Conservation (phyloP, 208 protist genomes). For the Trypanosoma vivax region DNA sequence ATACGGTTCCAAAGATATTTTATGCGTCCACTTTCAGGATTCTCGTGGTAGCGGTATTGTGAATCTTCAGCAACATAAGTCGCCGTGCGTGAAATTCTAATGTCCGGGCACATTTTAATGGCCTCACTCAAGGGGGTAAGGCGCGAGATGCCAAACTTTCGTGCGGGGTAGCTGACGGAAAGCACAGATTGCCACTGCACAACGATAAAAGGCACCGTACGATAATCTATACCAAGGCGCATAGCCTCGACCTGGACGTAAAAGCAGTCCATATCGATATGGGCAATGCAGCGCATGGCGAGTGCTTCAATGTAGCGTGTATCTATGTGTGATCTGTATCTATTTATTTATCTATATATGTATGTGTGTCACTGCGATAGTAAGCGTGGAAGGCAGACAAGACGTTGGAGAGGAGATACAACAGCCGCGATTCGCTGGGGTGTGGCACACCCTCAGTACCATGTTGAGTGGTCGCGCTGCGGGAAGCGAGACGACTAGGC, state of each 20-base stretch:
- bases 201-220: conserved; percentile 50
- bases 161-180: conserved; percentile 86
- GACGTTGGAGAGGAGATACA: too few relatives aligned
- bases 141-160: conserved; percentile 53
- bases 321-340: neutral
- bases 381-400: neutral
- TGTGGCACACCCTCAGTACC: too few relatives aligned
- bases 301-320: neutral
- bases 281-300: conserved; percentile 58
- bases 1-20: conserved; percentile 83
- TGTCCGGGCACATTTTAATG: conserved; percentile 31
- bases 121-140: conserved; percentile 48
- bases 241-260: conserved; percentile 89
- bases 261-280: conserved; percentile 92
- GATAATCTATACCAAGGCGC: conserved; percentile 71
- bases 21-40: conserved; percentile 49
- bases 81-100: conserved; percentile 39
- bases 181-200: conserved; percentile 79
- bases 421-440: too few relatives aligned
- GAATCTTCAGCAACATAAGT: conserved; percentile 57
- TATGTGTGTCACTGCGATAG: conserved; percentile 2
- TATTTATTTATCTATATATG: neutral
- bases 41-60: conserved; percentile 48
- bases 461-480: too few relatives aligned
- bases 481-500: too few relatives aligned